A percentile compares a stretch with the other conserved stretches of the same genome.
Evolutionary conservation across 345 rosid species (phyloP).

Genomic region (Eucalyptus marginata): DNA sequence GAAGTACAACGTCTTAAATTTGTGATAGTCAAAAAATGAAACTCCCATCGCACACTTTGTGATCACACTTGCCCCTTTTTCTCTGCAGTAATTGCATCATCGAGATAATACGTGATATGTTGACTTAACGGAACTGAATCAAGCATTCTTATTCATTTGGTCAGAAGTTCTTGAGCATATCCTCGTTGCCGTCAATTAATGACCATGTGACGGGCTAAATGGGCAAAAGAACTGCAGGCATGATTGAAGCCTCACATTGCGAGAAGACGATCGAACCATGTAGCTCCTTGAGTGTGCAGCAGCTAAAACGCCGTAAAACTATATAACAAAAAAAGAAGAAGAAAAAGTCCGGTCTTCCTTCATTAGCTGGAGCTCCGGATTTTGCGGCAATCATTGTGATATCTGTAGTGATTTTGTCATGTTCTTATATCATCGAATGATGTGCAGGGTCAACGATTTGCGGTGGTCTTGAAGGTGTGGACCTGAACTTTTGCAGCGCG

Average conservation of each 20-base stretch:
- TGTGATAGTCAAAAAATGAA: not conserved
- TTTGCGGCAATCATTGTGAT: not conserved
- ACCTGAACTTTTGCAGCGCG: not conserved
- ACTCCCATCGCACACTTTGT: not conserved
- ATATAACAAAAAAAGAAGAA: not conserved
- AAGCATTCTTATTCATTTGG: not conserved
- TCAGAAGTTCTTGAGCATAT: not conserved
- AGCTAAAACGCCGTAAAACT: not conserved
- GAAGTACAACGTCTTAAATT: not conserved
- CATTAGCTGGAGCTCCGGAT: not conserved
- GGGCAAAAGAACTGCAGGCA: not conserved
- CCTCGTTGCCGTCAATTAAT: rapidly evolving
- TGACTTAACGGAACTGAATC: not conserved
- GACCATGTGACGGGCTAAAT: not conserved
- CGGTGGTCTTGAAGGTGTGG: not conserved
- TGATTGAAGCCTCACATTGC: not conserved
- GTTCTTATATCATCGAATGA: not conserved
- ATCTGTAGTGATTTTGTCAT: not conserved
- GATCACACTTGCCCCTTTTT: not conserved
- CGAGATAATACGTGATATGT: not conserved
- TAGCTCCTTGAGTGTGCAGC: not conserved
- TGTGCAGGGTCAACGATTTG: not conserved
- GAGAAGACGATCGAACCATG: not conserved
- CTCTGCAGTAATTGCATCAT: not conserved
- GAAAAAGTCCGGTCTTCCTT: not conserved